Evolutionary conservation across 2,329 filamentous ascomycete species (phyloP).

Genomic region (Xylariaceae sp.): DNA sequence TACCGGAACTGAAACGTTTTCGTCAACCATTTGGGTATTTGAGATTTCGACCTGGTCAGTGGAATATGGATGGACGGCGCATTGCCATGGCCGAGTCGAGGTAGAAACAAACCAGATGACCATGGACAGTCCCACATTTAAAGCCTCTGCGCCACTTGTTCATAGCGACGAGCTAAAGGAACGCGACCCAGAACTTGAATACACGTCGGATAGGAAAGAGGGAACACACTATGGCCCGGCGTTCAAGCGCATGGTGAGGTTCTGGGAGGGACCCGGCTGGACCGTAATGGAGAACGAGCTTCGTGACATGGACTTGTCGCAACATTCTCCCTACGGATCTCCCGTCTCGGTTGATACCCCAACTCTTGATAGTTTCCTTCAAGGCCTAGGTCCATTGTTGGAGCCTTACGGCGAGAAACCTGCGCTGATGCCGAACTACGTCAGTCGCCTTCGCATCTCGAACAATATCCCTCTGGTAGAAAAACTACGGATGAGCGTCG

Average conservation of each 20-base stretch:
- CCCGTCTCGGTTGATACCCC: conserved; percentile 38
- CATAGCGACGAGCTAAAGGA: conserved; percentile 7
- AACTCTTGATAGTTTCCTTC: conserved; percentile 40
- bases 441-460: conserved; percentile 40
- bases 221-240: conserved; percentile 39
- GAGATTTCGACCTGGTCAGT: conserved; percentile 36
- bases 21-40: conserved; percentile 17
- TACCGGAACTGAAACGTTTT: conserved; percentile 12
- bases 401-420: conserved; percentile 31
- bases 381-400: conserved; percentile 35
- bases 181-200: conserved; percentile 13
- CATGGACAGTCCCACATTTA: conserved; percentile 28
- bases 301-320: conserved; percentile 29
- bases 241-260: conserved; percentile 33
- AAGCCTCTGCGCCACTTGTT: conserved; percentile 13
- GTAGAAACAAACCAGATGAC: conserved; percentile 28
- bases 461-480: conserved; percentile 36
- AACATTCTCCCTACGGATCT: conserved; percentile 29
- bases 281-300: conserved; percentile 34
- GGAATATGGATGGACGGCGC: conserved; percentile 33
- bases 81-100: conserved; percentile 35
- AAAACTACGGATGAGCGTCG: conserved; percentile 32
- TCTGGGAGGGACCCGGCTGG: conserved; percentile 32
- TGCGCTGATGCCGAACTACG: conserved; percentile 42
- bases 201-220: conserved; percentile 1